Conservation (phyloP, 805 yeast genomes). For the Brettanomyces bruxellensis region DNA sequence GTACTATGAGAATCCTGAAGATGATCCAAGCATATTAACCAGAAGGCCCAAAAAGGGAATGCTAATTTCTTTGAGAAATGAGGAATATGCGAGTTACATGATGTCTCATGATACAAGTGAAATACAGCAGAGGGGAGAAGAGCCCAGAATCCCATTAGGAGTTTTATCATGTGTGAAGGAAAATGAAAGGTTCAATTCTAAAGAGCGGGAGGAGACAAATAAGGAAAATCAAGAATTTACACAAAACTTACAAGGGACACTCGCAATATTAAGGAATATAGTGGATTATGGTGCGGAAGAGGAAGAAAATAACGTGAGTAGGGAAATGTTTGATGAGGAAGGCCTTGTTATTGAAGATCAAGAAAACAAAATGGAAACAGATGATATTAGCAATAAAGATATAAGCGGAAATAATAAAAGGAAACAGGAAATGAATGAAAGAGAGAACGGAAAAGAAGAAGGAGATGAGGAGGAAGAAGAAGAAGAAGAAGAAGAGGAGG, state of each 20-base stretch:
- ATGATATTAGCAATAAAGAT: not conserved
- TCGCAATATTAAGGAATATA: not conserved
- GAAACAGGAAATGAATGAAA: conserved; percentile 2
- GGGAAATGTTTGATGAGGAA: not conserved
- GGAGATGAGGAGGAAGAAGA: conserved; percentile 3
- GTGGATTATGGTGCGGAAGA: not conserved
- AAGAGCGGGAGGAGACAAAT: not conserved
- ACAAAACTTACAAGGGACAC: not conserved
- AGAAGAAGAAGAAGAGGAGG: conserved; percentile 3
- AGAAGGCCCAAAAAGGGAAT: conserved; percentile 19
- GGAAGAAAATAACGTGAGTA: not conserved
- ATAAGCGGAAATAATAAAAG: not conserved
- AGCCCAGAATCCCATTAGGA: not conserved
- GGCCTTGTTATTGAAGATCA: not conserved
- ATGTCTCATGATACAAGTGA: not conserved
- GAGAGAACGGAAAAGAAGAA: not conserved
- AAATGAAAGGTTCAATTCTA: not conserved
- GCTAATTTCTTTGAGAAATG: conserved; percentile 18
- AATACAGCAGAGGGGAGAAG: not conserved
- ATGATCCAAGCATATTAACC: conserved; percentile 15
- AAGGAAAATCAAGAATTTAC: too few relatives aligned
- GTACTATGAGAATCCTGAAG: conserved; percentile 14
- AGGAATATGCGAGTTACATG: conserved; percentile 11
- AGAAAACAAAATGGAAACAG: not conserved
- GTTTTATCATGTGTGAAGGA: not conserved